A percentile compares a stretch with the other conserved stretches of the same genome.
phyloP scores from a whole-genome alignment of 2,329 filamentous ascomycete genomes.

The Fusarium dimerum region DNA sequence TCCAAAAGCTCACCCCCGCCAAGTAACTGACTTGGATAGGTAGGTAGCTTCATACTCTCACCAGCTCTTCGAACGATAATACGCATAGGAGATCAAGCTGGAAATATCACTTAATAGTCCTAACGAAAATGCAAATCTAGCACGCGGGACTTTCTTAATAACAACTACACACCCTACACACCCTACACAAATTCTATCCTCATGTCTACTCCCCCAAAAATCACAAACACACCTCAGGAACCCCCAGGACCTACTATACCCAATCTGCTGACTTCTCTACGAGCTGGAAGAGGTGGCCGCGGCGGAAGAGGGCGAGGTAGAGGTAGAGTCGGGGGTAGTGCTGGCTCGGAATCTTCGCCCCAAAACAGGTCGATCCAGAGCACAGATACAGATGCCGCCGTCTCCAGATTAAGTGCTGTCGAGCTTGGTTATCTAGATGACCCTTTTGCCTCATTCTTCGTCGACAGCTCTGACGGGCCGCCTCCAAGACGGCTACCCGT shows the following conservation, averaged over 20 bases:
- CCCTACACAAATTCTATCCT: too few relatives aligned
- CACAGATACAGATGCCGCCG: slow-evolving; percentile 89
- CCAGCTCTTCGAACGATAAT: too few relatives aligned
- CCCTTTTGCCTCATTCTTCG: slow-evolving; percentile 72
- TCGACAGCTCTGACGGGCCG: slow-evolving; percentile 48
- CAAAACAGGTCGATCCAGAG: slow-evolving; percentile 80
- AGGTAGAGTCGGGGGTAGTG: slow-evolving; percentile 32
- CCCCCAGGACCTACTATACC: slow-evolving; percentile 76
- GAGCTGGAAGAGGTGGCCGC: slow-evolving; percentile 41
- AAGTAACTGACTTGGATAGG: too few relatives aligned
- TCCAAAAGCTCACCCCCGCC: too few relatives aligned
- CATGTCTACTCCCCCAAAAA: neutral
- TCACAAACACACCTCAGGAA: neutral
- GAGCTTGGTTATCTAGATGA: slow-evolving; percentile 83
- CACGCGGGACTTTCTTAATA: too few relatives aligned
- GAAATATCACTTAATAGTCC: too few relatives aligned
- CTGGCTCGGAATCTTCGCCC: slow-evolving; percentile 34
- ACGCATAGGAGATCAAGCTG: too few relatives aligned
- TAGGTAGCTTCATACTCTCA: too few relatives aligned
- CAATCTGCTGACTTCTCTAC: slow-evolving; percentile 64
- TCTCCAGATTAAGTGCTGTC: slow-evolving; percentile 87
- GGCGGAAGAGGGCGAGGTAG: slow-evolving; percentile 26
- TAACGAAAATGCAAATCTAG: too few relatives aligned
- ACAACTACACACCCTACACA: too few relatives aligned
- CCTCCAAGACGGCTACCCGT: slow-evolving; percentile 74